Base-by-base conservation (phyloP, 2,329 filamentous ascomycete genomes). In the Verticillium nubilum region DNA sequence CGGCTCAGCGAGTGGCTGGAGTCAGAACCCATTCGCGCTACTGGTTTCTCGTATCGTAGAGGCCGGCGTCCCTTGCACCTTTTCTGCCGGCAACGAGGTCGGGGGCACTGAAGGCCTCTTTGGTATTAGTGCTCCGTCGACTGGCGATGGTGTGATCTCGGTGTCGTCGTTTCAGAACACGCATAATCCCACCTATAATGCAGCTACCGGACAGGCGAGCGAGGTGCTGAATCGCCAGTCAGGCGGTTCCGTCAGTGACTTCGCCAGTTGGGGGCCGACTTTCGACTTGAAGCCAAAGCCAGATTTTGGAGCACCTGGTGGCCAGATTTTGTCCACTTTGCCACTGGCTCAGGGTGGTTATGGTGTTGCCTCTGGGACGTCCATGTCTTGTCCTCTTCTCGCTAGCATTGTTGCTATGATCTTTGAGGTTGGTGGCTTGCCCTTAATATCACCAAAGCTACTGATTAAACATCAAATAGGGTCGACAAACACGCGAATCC, bases 261-360 rank as follows among this genome's bases (percentile, higher is more conserved):
- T 74, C 67, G 83, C 80, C 31, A 81, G 78, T n/a, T 88, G 84
- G 85, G 85, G 85, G 3, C 85, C 85, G 2, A 84, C 79, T 1
- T 86, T 78, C 67, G 83, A 87, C 66, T 73, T 86, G 62, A 78
- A 80, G 47, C 69, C 82, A 31, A 84, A 84, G 67, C 83, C 84
- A 0, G 77, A 85, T 63, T 69, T 86, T 42, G 80, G 78, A 12
- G 74, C 81, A 0, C 81, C 83, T 1, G 83, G 85, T 25, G 82
- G 82, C 54, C 76, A 77, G 47, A 86, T 87, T 42, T 69, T 87
- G 23, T 86, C 83, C 5, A 87, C 84, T 0, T 86, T 75, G 62
- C 83, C 81, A 0, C 61, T 67, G 2, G 70, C 70, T 2, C 66
- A 74, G 35, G 80, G 80, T 23, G 69, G 72, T 12, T 87, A 85